Base-by-base conservation (phyloP, 2,329 filamentous ascomycete genomes). In the Graphium sp. region DNA sequence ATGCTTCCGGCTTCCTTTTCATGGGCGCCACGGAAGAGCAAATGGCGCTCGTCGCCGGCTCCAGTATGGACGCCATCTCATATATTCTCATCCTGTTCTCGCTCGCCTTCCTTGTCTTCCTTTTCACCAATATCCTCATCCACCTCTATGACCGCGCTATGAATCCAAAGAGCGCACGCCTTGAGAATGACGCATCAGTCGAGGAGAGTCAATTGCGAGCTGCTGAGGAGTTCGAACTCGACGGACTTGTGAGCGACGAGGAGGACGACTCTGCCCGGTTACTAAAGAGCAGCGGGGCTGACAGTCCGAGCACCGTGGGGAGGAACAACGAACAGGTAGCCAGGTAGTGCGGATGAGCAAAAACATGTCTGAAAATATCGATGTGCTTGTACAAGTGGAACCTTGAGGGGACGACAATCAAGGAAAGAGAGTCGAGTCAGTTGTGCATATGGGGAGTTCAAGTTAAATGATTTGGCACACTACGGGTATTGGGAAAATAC, bases 21-120 rank as follows among this genome's bases (percentile, higher is more conserved):
- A 92, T 95, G 84, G 80, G 83, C 18, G 87, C 89, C 11, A 95
- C 84, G 1, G 89, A 95, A 49, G 85, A 98, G 55, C 89, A 95
- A 53, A 93, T 95, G 81, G 45, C 61, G 14, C 59, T 94, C 2
- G 60, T 95, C 5, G 64, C 70, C 22, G 59, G 69, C 22, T 77
- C 80, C 0, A 65, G 74, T 34, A 74, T 95, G 42, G 84, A 84
- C 16, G 83, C 91, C 44, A 81, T 95, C 23, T 77, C 85, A 5
- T 98, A 95, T 49, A 72, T 95, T 22, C 64, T 98, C 16, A 85
- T 95, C 30, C 58, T 94, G 7, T 95, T 79, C 62, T 92, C 82
- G 42, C 61, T 94, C 29, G 77, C 87, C 15, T 94, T 92, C 50
- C 52, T 98, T 13, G 50, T 93, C 25, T 98, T 93, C 58, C 72